phyloP scores from a whole-genome alignment of 1,139 yeast species.

The Eremothecium coryli region DNA sequence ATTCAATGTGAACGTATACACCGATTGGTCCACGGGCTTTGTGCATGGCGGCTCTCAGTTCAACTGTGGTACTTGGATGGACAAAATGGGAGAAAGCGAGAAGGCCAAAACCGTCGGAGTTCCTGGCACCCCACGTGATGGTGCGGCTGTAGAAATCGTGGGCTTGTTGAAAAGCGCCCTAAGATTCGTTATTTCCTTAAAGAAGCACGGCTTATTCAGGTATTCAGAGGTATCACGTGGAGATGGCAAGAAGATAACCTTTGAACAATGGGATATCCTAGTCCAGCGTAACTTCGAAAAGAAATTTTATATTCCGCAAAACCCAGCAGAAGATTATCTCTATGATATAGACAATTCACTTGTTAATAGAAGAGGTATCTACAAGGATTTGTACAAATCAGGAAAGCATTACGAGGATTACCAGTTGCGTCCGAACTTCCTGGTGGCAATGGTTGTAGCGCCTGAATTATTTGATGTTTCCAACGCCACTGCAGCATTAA shows the following conservation, averaged over 20 bases:
- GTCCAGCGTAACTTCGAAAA: slow-evolving; percentile 67
- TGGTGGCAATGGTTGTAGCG: slow-evolving; percentile 87
- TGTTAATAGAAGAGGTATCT: slow-evolving; percentile 85
- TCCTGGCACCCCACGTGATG: slow-evolving; percentile 97
- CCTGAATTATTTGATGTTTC: slow-evolving; percentile 73
- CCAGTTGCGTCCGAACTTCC: slow-evolving; percentile 84
- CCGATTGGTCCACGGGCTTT: slow-evolving; percentile 86
- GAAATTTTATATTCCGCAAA: slow-evolving; percentile 64
- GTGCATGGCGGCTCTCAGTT: slow-evolving; percentile 84
- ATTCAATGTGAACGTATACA: slow-evolving; percentile 67
- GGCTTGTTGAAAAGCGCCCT: slow-evolving; percentile 79
- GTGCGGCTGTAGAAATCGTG: slow-evolving; percentile 89
- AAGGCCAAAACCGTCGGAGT: slow-evolving; percentile 75
- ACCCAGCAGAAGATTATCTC: slow-evolving; percentile 44
- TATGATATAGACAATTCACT: slow-evolving; percentile 55
- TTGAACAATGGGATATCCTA: slow-evolving; percentile 61
- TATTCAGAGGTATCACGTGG: slow-evolving; percentile 49
- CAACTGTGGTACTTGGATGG: slow-evolving; percentile 99
- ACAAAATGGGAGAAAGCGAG: slow-evolving; percentile 94
- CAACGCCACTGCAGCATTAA: slow-evolving; percentile 55
- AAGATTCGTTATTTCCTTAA: slow-evolving; percentile 62
- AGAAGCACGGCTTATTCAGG: slow-evolving; percentile 46
- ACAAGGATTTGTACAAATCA: slow-evolving; percentile 72
- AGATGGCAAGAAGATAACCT: slow-evolving; percentile 44
- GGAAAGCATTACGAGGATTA: slow-evolving; percentile 91